Conservation (phyloP, 1,139 yeast species). For the Protomyces arabidopsidicola region DNA sequence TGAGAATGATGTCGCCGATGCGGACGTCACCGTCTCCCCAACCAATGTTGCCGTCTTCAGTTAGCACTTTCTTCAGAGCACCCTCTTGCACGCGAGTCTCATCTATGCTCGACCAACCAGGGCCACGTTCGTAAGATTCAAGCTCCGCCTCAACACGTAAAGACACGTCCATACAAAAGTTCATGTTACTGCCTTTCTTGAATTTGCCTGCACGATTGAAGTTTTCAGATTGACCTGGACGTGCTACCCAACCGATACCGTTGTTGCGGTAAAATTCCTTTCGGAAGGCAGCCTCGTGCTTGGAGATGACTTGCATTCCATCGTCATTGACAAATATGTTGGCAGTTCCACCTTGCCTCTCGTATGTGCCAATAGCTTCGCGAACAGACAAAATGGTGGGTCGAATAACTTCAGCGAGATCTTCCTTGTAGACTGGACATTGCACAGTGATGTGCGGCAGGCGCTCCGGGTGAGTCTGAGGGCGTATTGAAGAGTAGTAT, state of each 20-base stretch:
- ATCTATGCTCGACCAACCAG: constrained; percentile 24
- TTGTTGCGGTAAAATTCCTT: constrained; percentile 30
- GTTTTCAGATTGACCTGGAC: constrained; percentile 31
- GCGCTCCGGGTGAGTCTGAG: constrained; percentile 10
- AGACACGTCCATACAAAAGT: constrained; percentile 25
- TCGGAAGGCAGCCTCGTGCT: constrained; percentile 4
- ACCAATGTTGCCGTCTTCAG: constrained; percentile 7
- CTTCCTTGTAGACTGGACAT: constrained; percentile 29
- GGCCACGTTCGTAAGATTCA: constrained; percentile 28
- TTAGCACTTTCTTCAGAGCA: background rate
- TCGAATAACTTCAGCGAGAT: constrained; percentile 22
- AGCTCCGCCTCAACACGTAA: constrained; percentile 28
- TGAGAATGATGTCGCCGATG: constrained; percentile 30
- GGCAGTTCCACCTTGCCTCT: constrained; percentile 28
- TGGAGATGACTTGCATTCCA: constrained; percentile 25
- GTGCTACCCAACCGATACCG: constrained; percentile 28
- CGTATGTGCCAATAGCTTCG: constrained; percentile 25
- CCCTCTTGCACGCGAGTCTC: background rate
- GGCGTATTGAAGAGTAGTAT: constrained; percentile 20
- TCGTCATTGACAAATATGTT: constrained; percentile 28
- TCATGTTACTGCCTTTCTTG: constrained; percentile 17
- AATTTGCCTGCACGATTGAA: constrained; percentile 22
- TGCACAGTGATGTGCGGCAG: constrained; percentile 28
- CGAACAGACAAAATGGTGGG: constrained; percentile 25
- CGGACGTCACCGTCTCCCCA: constrained; percentile 31